Conservation (phyloP, 2,329 filamentous ascomycete species). For the Ceratocystiopsis sp. region DNA sequence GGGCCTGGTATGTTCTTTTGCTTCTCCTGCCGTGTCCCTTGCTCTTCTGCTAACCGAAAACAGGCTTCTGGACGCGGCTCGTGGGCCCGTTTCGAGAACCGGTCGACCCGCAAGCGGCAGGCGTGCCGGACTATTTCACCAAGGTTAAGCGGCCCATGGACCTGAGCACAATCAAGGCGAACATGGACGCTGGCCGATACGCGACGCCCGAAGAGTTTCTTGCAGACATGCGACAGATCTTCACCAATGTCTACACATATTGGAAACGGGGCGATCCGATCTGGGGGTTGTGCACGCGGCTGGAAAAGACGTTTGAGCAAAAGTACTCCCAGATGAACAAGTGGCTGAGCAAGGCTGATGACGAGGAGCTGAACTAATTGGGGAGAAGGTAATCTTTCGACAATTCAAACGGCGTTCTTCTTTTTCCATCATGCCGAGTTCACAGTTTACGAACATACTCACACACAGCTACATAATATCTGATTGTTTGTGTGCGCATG, state of each 20-base stretch:
- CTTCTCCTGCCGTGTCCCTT: constrained; percentile 22
- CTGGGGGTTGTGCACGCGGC: constrained; percentile 35
- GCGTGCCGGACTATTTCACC: constrained; percentile 43
- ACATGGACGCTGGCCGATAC: constrained; percentile 40
- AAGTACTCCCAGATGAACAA: constrained; percentile 39
- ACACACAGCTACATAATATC: no score
- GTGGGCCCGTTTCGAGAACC: constrained; percentile 45
- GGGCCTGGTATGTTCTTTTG: constrained; percentile 22
- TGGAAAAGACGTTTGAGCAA: constrained; percentile 33
- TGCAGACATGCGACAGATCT: constrained; percentile 42
- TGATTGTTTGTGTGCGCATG: no score
- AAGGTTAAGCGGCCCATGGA: constrained; percentile 47
- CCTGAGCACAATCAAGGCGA: constrained; percentile 39
- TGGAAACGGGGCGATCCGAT: constrained; percentile 39
- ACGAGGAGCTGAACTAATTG: constrained; percentile 19
- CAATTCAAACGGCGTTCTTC: no score
- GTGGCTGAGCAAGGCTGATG: constrained; percentile 38
- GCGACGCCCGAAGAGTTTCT: constrained; percentile 34
- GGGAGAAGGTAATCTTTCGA: no score
- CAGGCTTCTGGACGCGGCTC: constrained; percentile 47
- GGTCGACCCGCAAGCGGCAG: constrained; percentile 35
- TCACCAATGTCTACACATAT: constrained; percentile 47
- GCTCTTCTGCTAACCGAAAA: neutral
- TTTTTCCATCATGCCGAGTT: no score
- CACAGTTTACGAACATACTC: no score